phyloP scores from a whole-genome alignment of 2,329 filamentous ascomycete species.

The Claviceps citrina region DNA sequence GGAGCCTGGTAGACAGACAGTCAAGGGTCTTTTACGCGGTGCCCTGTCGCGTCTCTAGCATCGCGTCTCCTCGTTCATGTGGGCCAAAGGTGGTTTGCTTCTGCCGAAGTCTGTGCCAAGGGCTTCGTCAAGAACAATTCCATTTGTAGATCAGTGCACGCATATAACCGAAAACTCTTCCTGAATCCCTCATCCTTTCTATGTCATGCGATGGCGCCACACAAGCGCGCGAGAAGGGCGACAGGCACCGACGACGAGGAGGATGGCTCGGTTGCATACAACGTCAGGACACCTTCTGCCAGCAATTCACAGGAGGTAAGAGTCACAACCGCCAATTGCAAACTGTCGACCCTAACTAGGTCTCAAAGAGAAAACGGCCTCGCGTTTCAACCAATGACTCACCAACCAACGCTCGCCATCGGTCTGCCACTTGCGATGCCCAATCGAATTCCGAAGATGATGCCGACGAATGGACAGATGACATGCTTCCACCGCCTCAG shows the following conservation, averaged over 20 bases:
- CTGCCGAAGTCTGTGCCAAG: no score
- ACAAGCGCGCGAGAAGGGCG: conserved; percentile 28
- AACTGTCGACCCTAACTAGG: neutral
- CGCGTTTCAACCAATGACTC: conserved; percentile 2
- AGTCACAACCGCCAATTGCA: neutral
- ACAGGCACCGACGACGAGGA: conserved; percentile 3
- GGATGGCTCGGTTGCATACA: neutral
- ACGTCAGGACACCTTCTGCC: neutral
- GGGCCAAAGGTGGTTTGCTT: no score
- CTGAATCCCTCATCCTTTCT: no score
- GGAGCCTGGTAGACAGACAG: no score
- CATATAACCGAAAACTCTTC: no score
- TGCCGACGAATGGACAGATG: neutral
- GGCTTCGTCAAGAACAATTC: no score
- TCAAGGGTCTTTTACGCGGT: no score
- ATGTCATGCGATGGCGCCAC: conserved; percentile 15
- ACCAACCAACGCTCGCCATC: neutral
- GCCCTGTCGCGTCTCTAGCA: no score
- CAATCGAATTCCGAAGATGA: conserved; percentile 4
- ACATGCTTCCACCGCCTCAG: conserved; percentile 22
- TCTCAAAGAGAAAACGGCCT: conserved; percentile 12
- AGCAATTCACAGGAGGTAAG: conserved; percentile 2
- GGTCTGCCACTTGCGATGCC: neutral
- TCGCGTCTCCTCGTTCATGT: no score
- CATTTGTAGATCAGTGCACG: no score